Percentiles rank a stretch among this genome's conserved stretches.
Conservation (phyloP, 2,329 filamentous ascomycete species). For the Ophiostoma fasciatum region DNA sequence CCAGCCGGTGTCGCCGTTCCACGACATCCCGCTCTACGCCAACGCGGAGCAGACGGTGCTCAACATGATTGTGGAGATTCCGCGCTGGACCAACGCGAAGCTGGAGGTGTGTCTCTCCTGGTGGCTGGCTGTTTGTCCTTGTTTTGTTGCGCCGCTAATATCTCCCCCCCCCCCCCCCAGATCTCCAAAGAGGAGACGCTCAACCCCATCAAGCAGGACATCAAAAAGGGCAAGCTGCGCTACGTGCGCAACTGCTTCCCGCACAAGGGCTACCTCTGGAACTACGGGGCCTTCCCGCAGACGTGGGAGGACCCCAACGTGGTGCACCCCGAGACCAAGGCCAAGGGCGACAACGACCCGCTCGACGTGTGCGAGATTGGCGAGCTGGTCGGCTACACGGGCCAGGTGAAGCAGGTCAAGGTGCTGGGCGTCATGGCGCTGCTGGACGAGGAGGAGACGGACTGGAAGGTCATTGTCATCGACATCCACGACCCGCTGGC, state of each 20-base stretch:
- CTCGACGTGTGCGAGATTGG: constrained; percentile 99
- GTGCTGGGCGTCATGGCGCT: constrained; percentile 98
- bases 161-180: too few relatives aligned
- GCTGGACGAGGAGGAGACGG: constrained; percentile 98
- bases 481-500: constrained; percentile 96
- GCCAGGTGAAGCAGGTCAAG: constrained; percentile 99
- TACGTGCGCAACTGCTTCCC: constrained; percentile 99
- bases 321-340: constrained; percentile 96
- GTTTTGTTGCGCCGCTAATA: too few relatives aligned
- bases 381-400: constrained; percentile 88
- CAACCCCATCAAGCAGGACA: constrained; percentile 99
- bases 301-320: constrained; percentile 98
- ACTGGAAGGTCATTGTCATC: constrained; percentile 99
- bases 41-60: constrained; percentile 89
- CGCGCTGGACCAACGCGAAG: constrained; percentile 99
- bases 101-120: constrained; percentile 58
- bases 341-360: constrained; percentile 98
- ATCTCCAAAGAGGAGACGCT: constrained; percentile 98
- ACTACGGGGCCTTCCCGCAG: constrained; percentile 99
- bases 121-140: too few relatives aligned
- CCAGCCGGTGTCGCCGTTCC: constrained; percentile 84
- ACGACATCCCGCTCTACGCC: constrained; percentile 96
- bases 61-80: constrained; percentile 99
- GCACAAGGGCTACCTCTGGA: constrained; percentile 99
- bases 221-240: constrained; percentile 99